Conservation (phyloP, 2,329 filamentous ascomycete species). For the Paecilomyces fulvus region DNA sequence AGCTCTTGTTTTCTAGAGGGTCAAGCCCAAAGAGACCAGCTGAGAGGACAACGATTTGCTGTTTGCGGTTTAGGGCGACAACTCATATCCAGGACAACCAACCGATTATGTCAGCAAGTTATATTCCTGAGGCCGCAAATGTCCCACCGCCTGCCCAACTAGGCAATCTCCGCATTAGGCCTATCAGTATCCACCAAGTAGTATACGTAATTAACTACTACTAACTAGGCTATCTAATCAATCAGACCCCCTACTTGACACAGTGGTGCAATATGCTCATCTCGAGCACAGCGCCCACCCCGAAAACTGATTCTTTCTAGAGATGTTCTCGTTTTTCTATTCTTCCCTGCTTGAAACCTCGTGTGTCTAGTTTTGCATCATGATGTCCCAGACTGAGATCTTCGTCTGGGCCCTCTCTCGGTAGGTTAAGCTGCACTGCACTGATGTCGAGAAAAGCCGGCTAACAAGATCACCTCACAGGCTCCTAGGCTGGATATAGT, state of each 20-base stretch:
- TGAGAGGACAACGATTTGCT: conserved; percentile 31
- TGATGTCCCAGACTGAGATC: conserved; percentile 24
- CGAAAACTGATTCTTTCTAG: neutral
- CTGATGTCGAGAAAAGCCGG: conserved; percentile 1
- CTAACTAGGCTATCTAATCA: neutral
- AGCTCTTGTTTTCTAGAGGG: conserved; percentile 3
- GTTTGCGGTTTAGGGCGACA: conserved; percentile 30
- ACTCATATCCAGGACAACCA: conserved; percentile 34
- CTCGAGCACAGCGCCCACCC: neutral
- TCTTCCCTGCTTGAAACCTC: neutral
- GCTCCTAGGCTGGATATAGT: conserved; percentile 67
- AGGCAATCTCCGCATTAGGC: conserved; percentile 16
- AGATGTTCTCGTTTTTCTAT: neutral
- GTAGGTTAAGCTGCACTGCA: conserved; percentile 18
- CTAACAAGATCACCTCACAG: conserved; percentile 38
- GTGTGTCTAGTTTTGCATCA: conserved; percentile 6
- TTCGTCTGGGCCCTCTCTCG: conserved; percentile 35
- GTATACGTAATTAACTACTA: too few relatives aligned
- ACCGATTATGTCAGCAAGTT: conserved; percentile 15
- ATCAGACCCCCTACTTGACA: neutral
- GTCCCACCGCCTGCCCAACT: conserved; percentile 1
- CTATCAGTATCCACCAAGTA: conserved; percentile 13
- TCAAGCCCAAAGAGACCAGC: conserved; percentile 8
- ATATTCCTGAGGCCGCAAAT: conserved; percentile 1
- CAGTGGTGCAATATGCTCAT: neutral